Conservation (phyloP, 2,329 filamentous ascomycete genomes). For the Xylaria sp. region DNA sequence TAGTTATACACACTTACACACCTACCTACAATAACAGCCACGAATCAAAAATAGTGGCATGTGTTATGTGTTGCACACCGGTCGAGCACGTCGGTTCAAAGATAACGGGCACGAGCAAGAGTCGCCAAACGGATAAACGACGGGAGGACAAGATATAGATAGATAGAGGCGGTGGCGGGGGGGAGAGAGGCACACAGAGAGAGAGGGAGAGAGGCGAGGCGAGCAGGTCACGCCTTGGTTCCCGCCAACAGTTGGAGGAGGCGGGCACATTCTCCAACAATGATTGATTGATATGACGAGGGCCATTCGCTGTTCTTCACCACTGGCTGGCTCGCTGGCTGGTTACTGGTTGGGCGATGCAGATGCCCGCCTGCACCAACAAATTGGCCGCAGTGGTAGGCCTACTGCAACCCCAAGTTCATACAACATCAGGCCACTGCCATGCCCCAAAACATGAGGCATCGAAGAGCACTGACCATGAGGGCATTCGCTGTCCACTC, state of each 20-base stretch:
- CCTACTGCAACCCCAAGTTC: slow-evolving; percentile 25
- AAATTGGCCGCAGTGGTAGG: slow-evolving; percentile 20
- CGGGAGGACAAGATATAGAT: slow-evolving; percentile 1
- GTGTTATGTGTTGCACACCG: slow-evolving; percentile 24
- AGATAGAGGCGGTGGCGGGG: neutral
- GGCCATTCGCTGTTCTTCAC: slow-evolving; percentile 8
- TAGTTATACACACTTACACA: too few relatives aligned
- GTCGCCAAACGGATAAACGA: slow-evolving; percentile 14
- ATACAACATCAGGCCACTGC: slow-evolving; percentile 27
- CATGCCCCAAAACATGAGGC: slow-evolving; percentile 22
- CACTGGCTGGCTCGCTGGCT: slow-evolving; percentile 12
- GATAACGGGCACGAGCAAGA: slow-evolving; percentile 13
- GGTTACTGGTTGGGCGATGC: slow-evolving; percentile 21
- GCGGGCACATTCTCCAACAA: slow-evolving; percentile 23
- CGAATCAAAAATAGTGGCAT: slow-evolving; percentile 21
- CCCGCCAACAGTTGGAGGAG: slow-evolving; percentile 12
- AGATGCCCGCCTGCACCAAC: slow-evolving; percentile 24
- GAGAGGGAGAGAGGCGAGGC: neutral
- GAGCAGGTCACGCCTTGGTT: slow-evolving; percentile 3
- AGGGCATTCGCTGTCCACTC: neutral
- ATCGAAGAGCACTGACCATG: slow-evolving; percentile 3
- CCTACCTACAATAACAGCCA: neutral
- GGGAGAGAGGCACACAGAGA: neutral
- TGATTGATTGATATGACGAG: neutral
- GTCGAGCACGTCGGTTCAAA: slow-evolving; percentile 13